These are phyloP conservation scores for Forsythia viridissima DNA, from an alignment of 257 asterid genomes.

Conservation along the genomic window DNA sequence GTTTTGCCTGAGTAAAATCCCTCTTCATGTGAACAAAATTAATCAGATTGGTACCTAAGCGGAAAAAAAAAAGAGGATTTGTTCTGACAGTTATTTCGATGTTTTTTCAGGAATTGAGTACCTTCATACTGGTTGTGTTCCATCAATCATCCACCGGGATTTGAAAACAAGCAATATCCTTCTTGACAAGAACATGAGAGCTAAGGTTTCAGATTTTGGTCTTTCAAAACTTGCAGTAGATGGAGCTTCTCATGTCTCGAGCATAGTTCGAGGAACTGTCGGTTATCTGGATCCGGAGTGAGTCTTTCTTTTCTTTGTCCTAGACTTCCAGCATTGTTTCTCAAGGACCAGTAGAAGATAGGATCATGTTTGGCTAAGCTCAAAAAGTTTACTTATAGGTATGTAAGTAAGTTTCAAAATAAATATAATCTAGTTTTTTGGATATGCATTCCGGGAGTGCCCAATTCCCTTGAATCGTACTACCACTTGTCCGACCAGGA, in stretches of 20 bases:
- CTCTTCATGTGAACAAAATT: not conserved
- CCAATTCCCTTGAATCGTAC: not conserved
- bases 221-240: constrained; percentile 95
- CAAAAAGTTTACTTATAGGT: not conserved
- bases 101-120: constrained; percentile 84
- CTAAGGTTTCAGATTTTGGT: constrained; percentile 98
- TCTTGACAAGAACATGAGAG: constrained; percentile 87
- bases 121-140: constrained; percentile 96
- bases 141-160: constrained; percentile 95
- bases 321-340: constrained; percentile 1
- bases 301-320: constrained; percentile 25
- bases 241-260: constrained; percentile 97
- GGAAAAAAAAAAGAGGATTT: not conserved
- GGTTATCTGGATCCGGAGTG: constrained; percentile 99
- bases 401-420: not conserved
- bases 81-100: constrained; percentile 4
- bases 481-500: no score
- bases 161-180: constrained; percentile 95
- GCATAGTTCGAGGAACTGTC: constrained; percentile 98
- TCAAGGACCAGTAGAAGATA: not conserved
- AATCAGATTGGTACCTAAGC: not conserved
- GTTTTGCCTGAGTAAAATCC: not conserved
- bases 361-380: constrained; percentile 7
- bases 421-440: not conserved
- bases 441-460: not conserved